These are phyloP conservation scores for Boletus sp. DNA, from an alignment of 1,284 basidiomycete genomes.

Conservation along the genomic window DNA sequence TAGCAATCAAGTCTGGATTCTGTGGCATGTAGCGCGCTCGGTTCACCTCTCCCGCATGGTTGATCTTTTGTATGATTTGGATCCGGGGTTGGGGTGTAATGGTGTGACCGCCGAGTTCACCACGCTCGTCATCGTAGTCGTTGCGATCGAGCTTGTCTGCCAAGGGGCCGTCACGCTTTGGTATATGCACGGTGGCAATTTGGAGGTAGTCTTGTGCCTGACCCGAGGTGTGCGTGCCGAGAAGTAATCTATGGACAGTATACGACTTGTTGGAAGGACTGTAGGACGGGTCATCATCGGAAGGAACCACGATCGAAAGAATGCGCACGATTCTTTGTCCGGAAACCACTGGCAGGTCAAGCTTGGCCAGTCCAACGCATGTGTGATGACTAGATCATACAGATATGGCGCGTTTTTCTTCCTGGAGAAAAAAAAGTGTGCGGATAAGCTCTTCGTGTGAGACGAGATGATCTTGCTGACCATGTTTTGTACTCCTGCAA, in stretches of 20 bases:
- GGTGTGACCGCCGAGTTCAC: constrained; percentile 87
- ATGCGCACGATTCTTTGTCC: constrained; percentile 86
- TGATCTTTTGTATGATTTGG: constrained; percentile 92
- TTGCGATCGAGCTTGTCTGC: constrained; percentile 76
- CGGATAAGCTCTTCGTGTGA: constrained; percentile 14
- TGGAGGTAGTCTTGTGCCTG: constrained; percentile 96
- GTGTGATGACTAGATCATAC: constrained; percentile 97
- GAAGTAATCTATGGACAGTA: constrained; percentile 89
- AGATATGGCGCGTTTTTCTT: constrained; percentile 98
- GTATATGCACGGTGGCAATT: constrained; percentile 94
- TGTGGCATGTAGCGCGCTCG: constrained; percentile 99
- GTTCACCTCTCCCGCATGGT: constrained; percentile 97
- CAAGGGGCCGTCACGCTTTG: constrained; percentile 70
- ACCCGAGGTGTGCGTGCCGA: constrained; percentile 97
- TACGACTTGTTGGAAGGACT: constrained; percentile 90
- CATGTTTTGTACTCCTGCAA: constrained; percentile 83
- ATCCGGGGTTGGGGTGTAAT: constrained; percentile 81
- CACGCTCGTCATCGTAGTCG: constrained; percentile 93
- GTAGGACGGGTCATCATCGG: constrained; percentile 4
- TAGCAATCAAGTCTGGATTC: constrained; percentile 96
- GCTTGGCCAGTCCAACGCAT: constrained; percentile 98
- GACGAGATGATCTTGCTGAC: constrained; percentile 42
- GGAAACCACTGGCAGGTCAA: constrained; percentile 99
- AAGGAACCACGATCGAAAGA: not conserved
- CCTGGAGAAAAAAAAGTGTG: constrained; percentile 48